Evolutionary conservation across 176 grass and related monocot species (phyloP), one percentile per base, ranked within the genome.

Genomic region (Hyparrhenia diplandra): DNA sequence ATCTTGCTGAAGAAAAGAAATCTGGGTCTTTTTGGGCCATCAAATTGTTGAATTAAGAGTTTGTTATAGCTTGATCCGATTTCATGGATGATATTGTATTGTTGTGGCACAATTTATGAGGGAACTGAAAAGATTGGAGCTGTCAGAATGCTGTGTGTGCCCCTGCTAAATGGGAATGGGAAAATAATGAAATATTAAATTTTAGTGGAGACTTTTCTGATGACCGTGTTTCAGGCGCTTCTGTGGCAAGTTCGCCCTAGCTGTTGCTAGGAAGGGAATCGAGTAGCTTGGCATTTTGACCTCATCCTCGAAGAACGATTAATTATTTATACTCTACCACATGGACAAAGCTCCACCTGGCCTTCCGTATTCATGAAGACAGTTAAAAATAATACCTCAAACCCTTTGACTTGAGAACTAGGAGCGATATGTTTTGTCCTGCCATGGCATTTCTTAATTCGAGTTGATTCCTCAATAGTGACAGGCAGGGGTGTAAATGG

Each of bases 371-470:
- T 28, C 39, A 45, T 20, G n/a, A 51, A 69, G 40, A 64, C 27
- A 77, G 27, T 80, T 45, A 59, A 65, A 1, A 80, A 51, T 37
- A 52, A 8, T 45, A 62, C 62, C 61, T 57, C 4, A 4, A 58
- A 59, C 35, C 66, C 9, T 66, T 75, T 4, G n/a, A n/a, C n/a
- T n/a, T n/a, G 31, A 60, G 61, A 55, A 29, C 70, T 46, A 51
- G 46, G 27, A 68, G 34, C 25, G 49, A 49, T 64, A 23, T 79
- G 40, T 79, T 85, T 85, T 78, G 2, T 47, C 35, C 61, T 47
- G 24, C 55, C 57, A 54, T 40, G 29, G 23, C 10, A 23, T 18
- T 64, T 79, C 55, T 28, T 5, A 45, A 51, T 78, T 79, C 20
- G 51, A 54, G 51, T 55, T 55, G 52, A 55, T 55, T n/a, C 20